phyloP scores from a whole-genome alignment of 805 yeast species.

The Suhomyces emberorum region DNA sequence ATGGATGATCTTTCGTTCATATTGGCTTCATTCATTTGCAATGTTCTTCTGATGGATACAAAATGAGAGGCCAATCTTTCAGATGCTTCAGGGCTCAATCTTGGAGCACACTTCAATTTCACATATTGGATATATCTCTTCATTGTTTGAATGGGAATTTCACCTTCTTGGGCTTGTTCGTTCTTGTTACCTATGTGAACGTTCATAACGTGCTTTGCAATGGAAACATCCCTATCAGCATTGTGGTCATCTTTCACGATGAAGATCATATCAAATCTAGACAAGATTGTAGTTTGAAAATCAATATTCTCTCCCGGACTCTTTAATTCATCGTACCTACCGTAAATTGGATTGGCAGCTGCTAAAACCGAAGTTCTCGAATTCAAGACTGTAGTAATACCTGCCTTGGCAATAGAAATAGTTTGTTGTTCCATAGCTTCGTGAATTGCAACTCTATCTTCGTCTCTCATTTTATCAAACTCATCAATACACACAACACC shows the following conservation, averaged over 20 bases:
- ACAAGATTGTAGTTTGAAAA: constrained; percentile 93
- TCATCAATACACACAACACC: constrained; percentile 99
- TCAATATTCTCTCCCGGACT: constrained; percentile 98
- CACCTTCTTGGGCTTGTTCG: constrained; percentile 58
- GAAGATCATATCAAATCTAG: constrained; percentile 98
- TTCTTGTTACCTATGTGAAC: constrained; percentile 77
- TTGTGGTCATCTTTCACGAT: constrained; percentile 95
- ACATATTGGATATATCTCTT: constrained; percentile 90
- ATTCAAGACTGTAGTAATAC: constrained; percentile 93
- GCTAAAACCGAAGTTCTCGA: constrained; percentile 96
- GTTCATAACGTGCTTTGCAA: constrained; percentile 93
- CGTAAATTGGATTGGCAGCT: constrained; percentile 97
- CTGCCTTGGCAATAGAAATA: constrained; percentile 97
- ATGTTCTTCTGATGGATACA: constrained; percentile 81
- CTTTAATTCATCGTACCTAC: constrained; percentile 93
- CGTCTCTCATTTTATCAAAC: constrained; percentile 98
- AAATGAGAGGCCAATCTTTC: constrained; percentile 89
- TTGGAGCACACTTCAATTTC: constrained; percentile 87
- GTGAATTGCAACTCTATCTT: constrained; percentile 97
- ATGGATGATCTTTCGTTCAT: constrained; percentile 89
- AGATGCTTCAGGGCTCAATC: constrained; percentile 83
- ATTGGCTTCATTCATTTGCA: constrained; percentile 75
- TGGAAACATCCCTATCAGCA: constrained; percentile 75
- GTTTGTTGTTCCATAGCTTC: constrained; percentile 99
- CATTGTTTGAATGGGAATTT: constrained; percentile 87